These are phyloP conservation scores for Mycena galericulata DNA, from an alignment of 768 basidiomycete genomes.

Conservation along the genomic window DNA sequence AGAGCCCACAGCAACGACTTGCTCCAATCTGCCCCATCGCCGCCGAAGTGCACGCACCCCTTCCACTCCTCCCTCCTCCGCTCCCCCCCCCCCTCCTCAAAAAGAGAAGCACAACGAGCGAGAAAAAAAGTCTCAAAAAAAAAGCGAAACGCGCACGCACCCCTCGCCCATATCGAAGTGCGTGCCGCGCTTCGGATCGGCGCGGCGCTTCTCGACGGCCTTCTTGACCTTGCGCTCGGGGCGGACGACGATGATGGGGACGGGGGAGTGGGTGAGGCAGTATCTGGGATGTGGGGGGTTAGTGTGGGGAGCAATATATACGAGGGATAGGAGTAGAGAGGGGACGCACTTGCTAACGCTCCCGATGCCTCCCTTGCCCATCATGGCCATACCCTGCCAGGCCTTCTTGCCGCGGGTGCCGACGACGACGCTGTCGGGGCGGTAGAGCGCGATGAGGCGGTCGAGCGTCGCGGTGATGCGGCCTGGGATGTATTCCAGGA, in stretches of 20 bases:
- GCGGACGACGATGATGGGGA: slow-evolving; percentile 95
- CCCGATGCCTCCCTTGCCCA: slow-evolving; percentile 55
- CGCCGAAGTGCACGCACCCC: too few relatives aligned
- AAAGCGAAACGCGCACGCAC: slow-evolving; percentile 10
- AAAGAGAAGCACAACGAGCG: neutral
- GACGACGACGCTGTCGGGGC: slow-evolving; percentile 92
- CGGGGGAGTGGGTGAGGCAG: slow-evolving; percentile 91
- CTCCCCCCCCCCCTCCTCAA: too few relatives aligned
- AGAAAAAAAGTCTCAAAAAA: neutral
- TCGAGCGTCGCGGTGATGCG: slow-evolving; percentile 91
- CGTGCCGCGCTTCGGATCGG: slow-evolving; percentile 88
- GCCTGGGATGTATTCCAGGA: slow-evolving; percentile 95
- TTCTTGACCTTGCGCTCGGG: slow-evolving; percentile 91
- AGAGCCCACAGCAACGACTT: too few relatives aligned
- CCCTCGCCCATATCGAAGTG: slow-evolving; percentile 71
- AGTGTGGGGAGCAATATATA: slow-evolving; percentile 8
- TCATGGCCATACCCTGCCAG: slow-evolving; percentile 54
- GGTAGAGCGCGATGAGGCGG: slow-evolving; percentile 91
- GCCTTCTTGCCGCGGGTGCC: slow-evolving; percentile 82
- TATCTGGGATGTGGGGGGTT: slow-evolving; percentile 59
- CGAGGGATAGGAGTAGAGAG: too few relatives aligned
- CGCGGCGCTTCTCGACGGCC: slow-evolving; percentile 84
- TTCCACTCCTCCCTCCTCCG: too few relatives aligned
- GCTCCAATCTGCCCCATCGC: too few relatives aligned
- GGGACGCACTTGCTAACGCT: too few relatives aligned